phyloP scores from a whole-genome alignment of 2,329 filamentous ascomycete genomes.

The Aureobasidium sp. region DNA sequence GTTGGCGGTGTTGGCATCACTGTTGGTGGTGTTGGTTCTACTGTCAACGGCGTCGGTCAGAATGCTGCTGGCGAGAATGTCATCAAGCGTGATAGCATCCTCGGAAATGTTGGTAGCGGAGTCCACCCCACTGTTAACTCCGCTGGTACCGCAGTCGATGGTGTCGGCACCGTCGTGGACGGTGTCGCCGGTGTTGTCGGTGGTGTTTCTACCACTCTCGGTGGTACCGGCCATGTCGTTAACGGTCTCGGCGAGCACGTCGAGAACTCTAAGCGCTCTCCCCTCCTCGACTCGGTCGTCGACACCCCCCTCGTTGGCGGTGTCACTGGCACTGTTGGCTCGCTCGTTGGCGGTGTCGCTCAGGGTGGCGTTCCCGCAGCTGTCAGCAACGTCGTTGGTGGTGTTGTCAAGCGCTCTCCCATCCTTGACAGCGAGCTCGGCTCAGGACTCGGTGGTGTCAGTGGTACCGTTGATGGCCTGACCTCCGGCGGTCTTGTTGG shows the following conservation, averaged over 20 bases:
- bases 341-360: neutral
- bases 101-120: neutral
- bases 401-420: neutral
- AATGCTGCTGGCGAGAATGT: neutral
- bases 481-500: neutral
- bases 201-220: neutral
- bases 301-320: neutral
- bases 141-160: neutral
- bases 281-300: neutral
- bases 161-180: neutral
- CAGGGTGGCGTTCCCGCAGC: neutral
- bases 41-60: neutral
- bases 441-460: neutral
- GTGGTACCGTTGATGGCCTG: neutral
- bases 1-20: neutral
- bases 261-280: conserved; percentile 1
- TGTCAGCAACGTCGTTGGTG: neutral
- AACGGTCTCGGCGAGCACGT: neutral
- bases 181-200: neutral
- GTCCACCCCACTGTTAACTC: neutral
- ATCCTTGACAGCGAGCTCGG: neutral
- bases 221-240: neutral
- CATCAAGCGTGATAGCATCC: neutral
- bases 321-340: neutral
- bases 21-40: neutral